Conservation (phyloP, 371 early-diverging fungal species). For the Syncephalastrum contaminatum region DNA sequence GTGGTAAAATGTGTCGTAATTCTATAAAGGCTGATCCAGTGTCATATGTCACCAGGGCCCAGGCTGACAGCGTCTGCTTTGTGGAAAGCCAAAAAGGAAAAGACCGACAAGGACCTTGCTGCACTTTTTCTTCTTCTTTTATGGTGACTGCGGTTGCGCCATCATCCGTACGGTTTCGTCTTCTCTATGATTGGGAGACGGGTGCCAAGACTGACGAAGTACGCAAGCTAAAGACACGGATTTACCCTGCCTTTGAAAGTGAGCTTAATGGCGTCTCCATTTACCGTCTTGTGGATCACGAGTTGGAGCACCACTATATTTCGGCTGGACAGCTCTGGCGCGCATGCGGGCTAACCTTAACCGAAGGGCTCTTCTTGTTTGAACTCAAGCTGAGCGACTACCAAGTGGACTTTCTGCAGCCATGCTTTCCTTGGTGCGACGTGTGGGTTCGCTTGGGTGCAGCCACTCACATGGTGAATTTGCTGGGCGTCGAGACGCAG, state of each 20-base stretch:
- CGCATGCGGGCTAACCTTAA: slow-evolving; percentile 40
- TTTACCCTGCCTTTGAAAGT: slow-evolving; percentile 37
- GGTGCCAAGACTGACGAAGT: slow-evolving; percentile 17
- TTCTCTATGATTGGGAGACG: slow-evolving; percentile 33
- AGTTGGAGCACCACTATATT: slow-evolving; percentile 33
- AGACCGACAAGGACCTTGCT: background rate
- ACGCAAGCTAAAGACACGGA: slow-evolving; percentile 21
- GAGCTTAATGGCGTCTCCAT: slow-evolving; percentile 31
- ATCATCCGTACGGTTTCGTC: slow-evolving; percentile 27
- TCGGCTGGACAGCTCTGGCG: slow-evolving; percentile 44
- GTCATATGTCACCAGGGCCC: too few relatives aligned
- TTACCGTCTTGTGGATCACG: slow-evolving; percentile 38
- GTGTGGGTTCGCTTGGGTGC: slow-evolving; percentile 37
- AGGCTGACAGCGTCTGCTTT: too few relatives aligned
- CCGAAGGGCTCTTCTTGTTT: slow-evolving; percentile 44
- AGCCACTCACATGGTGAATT: slow-evolving; percentile 33
- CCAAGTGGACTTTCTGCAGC: slow-evolving; percentile 37
- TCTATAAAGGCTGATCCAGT: too few relatives aligned
- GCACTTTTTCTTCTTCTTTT: background rate
- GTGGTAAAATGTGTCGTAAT: too few relatives aligned
- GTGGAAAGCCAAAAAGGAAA: too few relatives aligned
- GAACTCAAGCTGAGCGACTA: slow-evolving; percentile 30
- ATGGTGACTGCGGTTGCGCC: background rate
- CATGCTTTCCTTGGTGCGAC: slow-evolving; percentile 43
- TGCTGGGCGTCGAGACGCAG: slow-evolving; percentile 28